A percentile compares a stretch with the other conserved stretches of the same genome.
These are phyloP conservation scores for Hemileccinum impolitum DNA, from an alignment of 768 basidiomycete genomes.

Conservation along the genomic window DNA sequence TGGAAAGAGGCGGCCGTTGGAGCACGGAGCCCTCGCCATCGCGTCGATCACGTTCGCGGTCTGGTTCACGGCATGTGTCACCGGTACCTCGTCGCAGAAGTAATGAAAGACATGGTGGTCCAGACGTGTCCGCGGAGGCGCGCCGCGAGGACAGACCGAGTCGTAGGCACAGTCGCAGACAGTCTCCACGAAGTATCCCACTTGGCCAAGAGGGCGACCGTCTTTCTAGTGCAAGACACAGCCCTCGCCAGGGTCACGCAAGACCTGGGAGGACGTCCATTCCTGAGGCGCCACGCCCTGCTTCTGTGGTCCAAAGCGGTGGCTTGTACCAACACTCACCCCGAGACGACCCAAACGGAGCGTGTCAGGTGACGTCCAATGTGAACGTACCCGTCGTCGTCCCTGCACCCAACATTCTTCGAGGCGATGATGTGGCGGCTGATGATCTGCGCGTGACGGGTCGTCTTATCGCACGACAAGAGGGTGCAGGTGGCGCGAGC, in stretches of 20 bases:
- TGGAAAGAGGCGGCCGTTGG: constrained; percentile 27
- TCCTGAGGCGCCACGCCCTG: constrained; percentile 1
- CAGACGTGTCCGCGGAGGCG: constrained; percentile 8
- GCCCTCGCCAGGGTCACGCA: background rate
- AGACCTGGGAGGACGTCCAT: no score
- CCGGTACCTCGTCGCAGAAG: constrained; percentile 4
- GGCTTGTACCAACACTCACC: background rate
- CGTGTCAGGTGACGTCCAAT: background rate
- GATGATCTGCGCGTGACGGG: no score
- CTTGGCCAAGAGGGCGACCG: constrained; percentile 1
- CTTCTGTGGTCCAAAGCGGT: background rate
- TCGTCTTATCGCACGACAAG: no score
- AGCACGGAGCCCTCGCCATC: constrained; percentile 21
- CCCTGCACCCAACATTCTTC: background rate
- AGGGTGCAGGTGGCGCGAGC: no score
- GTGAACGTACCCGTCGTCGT: background rate
- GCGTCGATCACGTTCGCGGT: constrained; percentile 25
- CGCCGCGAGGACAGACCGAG: background rate
- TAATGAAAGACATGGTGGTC: background rate
- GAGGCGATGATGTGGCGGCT: background rate
- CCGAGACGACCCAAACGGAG: background rate
- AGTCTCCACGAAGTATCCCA: constrained; percentile 1
- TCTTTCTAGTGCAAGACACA: background rate
- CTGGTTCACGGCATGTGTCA: constrained; percentile 27
- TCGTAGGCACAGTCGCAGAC: constrained; percentile 1